phyloP scores from a whole-genome alignment of 2,329 filamentous ascomycete species.

The Magnaporthiopsis incrustans region DNA sequence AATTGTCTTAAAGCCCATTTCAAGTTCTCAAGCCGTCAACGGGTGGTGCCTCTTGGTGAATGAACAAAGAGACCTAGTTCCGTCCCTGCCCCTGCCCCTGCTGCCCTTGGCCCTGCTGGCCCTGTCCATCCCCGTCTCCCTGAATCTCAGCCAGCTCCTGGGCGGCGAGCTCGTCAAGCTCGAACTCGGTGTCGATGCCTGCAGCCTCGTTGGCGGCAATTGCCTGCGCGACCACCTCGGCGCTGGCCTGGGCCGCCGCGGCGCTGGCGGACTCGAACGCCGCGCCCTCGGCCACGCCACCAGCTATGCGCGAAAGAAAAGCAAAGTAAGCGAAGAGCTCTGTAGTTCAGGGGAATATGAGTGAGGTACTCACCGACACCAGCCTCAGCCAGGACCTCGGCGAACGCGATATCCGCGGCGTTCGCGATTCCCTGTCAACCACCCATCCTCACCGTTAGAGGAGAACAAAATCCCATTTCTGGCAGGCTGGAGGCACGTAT shows the following conservation, averaged over 20 bases:
- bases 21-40: too few relatives aligned
- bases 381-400: background rate
- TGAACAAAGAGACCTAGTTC: too few relatives aligned
- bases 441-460: too few relatives aligned
- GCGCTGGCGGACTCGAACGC: slow-evolving; percentile 3
- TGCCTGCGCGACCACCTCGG: slow-evolving; percentile 3
- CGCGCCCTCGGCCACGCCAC: slow-evolving; percentile 1
- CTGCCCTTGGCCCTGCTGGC: too few relatives aligned
- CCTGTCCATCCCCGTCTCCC: background rate
- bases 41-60: too few relatives aligned
- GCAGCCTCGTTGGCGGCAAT: slow-evolving; percentile 5
- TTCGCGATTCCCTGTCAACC: background rate
- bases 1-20: too few relatives aligned
- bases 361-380: slow-evolving; percentile 1
- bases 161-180: background rate
- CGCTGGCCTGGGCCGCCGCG: slow-evolving; percentile 4
- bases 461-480: too few relatives aligned
- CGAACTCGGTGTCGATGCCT: slow-evolving; percentile 3
- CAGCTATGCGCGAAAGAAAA: background rate
- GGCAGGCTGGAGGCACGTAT: too few relatives aligned
- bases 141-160: slow-evolving; percentile 1
- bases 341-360: too few relatives aligned
- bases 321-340: too few relatives aligned
- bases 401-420: slow-evolving; percentile 5
- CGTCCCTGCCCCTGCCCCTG: background rate